Percentiles rank a stretch among this genome's conserved stretches.
Evolutionary conservation across 768 basidiomycete species (phyloP).

Genomic region (Melanogaster broomeanus): DNA sequence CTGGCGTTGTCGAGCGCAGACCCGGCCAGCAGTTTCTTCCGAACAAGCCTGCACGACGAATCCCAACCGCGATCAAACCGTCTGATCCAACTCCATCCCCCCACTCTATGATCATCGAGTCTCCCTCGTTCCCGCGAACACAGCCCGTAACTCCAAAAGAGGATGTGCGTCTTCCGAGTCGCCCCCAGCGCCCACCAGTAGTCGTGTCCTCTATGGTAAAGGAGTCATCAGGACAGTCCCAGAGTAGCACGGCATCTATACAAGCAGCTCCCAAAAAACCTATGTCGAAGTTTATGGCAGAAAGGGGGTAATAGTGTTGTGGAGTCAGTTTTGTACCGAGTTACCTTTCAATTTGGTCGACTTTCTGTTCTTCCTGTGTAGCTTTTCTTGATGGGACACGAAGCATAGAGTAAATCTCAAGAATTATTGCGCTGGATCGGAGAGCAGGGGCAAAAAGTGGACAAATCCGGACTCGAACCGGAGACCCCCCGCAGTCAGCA

Average conservation of each 20-base stretch:
- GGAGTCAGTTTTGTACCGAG: too few species aligned
- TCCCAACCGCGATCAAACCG: neutral
- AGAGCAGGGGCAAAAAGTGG: neutral
- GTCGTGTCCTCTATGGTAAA: conserved; percentile 14
- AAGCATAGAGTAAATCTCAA: neutral
- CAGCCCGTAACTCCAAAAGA: conserved; percentile 21
- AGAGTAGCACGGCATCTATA: neutral
- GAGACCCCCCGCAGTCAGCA: conserved; percentile 4
- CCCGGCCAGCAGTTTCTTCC: conserved; percentile 14
- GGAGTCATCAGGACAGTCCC: conserved; percentile 1
- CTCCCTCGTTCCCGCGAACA: conserved; percentile 16
- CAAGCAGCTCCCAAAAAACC: conserved; percentile 12
- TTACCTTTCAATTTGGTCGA: too few species aligned
- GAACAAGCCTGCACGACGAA: conserved; percentile 14
- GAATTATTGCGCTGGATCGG: neutral
- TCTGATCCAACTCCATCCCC: conserved; percentile 20
- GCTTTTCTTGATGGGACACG: too few species aligned
- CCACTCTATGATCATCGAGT: conserved; percentile 9
- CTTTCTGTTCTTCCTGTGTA: too few species aligned
- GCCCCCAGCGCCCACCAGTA: conserved; percentile 31
- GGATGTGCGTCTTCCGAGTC: conserved; percentile 20
- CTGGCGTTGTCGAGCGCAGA: conserved; percentile 28
- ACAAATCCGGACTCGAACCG: conserved; percentile 14
- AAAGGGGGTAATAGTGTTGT: conserved; percentile 20
- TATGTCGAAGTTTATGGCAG: conserved; percentile 38